Evolutionary conservation across 176 grass and related monocot species (phyloP), one percentile per base, ranked within the genome.

Genomic region (Triticum urartu): DNA sequence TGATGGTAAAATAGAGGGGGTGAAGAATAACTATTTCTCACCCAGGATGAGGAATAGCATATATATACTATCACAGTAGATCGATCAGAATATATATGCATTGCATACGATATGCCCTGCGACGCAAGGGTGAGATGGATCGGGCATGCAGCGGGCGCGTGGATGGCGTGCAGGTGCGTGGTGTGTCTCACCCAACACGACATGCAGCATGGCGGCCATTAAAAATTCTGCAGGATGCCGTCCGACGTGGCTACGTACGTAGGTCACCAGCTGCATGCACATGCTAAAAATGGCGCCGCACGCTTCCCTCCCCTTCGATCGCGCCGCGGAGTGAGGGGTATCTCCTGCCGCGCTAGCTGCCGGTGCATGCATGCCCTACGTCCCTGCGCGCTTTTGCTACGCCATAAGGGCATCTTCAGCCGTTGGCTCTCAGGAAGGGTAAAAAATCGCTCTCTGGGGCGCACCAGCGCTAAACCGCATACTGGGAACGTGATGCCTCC

Each of bases 131-230:
- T 14, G 48, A 15, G 48, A 13, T 52, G 2, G 48, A 17, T 17
- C 4, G 12, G 40, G 4, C 48, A 50, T 52, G 48, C 21, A 11
- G 79, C 38, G 7, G 25, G 15, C 48, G 21, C 13, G 62, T 8
- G 50, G 60, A 61, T 3, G 3, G 10, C 30, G 1, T 40, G 67
- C 48, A 70, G 33, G 17, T 59, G 52, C 67, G 11, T 54, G 15
- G 50, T 12, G 67, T 59, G 21, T 59, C 54, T 54, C 54, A 28
- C 48, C 80, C 64, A 39, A 75, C 78, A 87, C 13, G 68, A 15
- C 28, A 30, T 30, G 28, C 85, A 48, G 45, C 68, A 58, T 81
- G 85, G 85, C 68, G 21, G 36, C 85, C 85, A 87, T 81, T 81
- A 64, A 35, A 50, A 73, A 11, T 47, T 20, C 8, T 63, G 69